A percentile compares a stretch with the other conserved stretches of the same genome.
Evolutionary conservation across 1,284 basidiomycete genomes (phyloP).

Genomic region (Puccinia triticina): DNA sequence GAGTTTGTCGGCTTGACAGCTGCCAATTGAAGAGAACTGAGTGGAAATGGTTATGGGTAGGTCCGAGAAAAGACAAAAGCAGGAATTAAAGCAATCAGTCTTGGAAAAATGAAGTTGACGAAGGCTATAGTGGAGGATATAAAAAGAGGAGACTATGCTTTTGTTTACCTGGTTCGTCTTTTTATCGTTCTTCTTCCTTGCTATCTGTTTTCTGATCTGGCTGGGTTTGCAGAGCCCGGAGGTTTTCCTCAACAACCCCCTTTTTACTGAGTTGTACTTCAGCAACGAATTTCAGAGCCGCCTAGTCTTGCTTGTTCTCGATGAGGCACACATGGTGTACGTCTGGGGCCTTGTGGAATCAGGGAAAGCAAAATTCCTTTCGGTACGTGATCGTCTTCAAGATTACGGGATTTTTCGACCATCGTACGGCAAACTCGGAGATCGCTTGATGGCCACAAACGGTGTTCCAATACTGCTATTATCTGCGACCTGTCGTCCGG

Average conservation of each 20-base stretch:
- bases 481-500: conserved; percentile 11
- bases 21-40: not conserved
- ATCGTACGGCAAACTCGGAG: conserved; percentile 4
- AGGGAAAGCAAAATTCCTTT: not conserved
- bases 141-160: conserved; percentile 1
- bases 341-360: too few relatives aligned
- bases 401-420: conserved; percentile 18
- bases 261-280: not conserved
- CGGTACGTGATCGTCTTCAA: not conserved
- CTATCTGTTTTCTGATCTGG: not conserved
- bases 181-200: not conserved
- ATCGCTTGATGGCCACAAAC: conserved; percentile 10
- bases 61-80: conserved; percentile 10
- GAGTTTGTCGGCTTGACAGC: not conserved
- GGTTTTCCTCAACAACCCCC: too few relatives aligned
- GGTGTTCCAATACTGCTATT: not conserved
- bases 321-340: conserved; percentile 28
- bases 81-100: not conserved
- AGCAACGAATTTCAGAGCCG: conserved; percentile 7
- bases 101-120: conserved; percentile 12
- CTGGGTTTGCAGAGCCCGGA: conserved; percentile 7
- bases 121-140: not conserved
- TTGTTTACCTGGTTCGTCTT: conserved; percentile 19
- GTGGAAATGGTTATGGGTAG: not conserved
- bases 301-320: conserved; percentile 1